Percentiles rank a stretch among this genome's conserved stretches.
These are phyloP conservation scores for Omphalea diandra DNA, from an alignment of 441 rosid species.

Conservation along the genomic window DNA sequence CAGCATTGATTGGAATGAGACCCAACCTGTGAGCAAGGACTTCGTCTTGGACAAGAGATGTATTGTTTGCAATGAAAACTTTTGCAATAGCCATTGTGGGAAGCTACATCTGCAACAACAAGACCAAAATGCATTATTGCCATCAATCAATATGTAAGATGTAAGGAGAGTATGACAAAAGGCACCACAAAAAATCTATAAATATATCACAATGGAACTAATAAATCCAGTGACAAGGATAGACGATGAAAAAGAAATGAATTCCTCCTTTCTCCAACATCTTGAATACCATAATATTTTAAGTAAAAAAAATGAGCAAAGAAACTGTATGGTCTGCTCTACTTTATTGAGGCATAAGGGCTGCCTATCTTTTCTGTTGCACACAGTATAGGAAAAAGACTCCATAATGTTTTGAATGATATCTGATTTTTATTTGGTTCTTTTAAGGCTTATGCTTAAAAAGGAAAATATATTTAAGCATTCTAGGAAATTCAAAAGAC, in stretches of 20 bases:
- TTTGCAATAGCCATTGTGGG: slow-evolving; percentile 97
- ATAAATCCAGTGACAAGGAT: background rate
- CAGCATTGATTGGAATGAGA: slow-evolving; percentile 75
- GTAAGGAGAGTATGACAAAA: background rate
- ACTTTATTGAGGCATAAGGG: background rate
- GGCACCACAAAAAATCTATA: background rate
- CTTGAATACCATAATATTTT: background rate
- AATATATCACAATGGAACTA: background rate
- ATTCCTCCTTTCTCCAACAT: background rate
- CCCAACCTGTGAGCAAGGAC: slow-evolving; percentile 96
- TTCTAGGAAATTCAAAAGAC: background rate
- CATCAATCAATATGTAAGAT: background rate
- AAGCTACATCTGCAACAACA: slow-evolving; percentile 46
- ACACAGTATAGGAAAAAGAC: background rate
- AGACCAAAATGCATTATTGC: slow-evolving; percentile 12
- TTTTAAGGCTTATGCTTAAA: background rate
- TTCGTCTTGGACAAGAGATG: slow-evolving; percentile 88
- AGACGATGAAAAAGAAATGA: background rate
- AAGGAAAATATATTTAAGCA: background rate
- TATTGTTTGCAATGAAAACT: slow-evolving; percentile 83
- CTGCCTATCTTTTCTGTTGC: background rate
- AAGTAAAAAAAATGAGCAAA: background rate
- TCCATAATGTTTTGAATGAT: background rate
- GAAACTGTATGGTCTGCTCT: background rate
- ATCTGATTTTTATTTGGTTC: background rate